Percentiles rank a stretch among this genome's conserved stretches.
Conservation (phyloP, 768 basidiomycete genomes). For the Tremella mesenterica region DNA sequence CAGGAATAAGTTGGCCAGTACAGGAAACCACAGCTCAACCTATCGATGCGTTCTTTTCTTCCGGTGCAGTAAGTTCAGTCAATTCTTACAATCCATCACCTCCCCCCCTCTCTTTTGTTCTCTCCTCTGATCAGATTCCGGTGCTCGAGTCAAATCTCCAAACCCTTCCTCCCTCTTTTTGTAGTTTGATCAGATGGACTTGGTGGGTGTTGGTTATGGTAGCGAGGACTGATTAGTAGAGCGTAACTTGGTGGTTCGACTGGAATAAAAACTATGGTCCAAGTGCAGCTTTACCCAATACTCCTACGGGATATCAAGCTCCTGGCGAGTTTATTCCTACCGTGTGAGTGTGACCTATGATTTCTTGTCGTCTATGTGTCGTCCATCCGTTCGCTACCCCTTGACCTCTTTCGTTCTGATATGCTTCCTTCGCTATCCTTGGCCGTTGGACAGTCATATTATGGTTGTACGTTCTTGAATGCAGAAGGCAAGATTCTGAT, state of each 20-base stretch:
- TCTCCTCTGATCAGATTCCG: neutral
- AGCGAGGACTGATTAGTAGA: neutral
- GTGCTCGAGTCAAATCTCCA: no score
- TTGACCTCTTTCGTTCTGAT: no score
- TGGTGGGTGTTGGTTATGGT: neutral
- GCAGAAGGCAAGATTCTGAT: neutral
- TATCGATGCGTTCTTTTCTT: slow-evolving; percentile 16
- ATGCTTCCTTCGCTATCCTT: no score
- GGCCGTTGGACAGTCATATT: slow-evolving; percentile 11
- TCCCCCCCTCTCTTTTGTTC: neutral
- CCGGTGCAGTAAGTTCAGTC: slow-evolving; percentile 16
- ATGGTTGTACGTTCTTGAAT: neutral
- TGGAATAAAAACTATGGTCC: slow-evolving; percentile 19
- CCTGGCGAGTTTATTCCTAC: neutral
- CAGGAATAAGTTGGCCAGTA: slow-evolving; percentile 23
- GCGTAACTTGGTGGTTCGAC: slow-evolving; percentile 13
- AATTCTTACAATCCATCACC: neutral
- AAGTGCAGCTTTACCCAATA: neutral
- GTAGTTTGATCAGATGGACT: no score
- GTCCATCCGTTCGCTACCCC: no score
- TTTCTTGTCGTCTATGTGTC: no score
- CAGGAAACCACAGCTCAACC: slow-evolving; percentile 18
- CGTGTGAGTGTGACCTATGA: neutral
- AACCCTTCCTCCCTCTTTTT: no score
- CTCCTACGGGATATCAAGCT: neutral